Conservation (phyloP, 1,139 yeast species). For the Debaryomyces sp. region DNA sequence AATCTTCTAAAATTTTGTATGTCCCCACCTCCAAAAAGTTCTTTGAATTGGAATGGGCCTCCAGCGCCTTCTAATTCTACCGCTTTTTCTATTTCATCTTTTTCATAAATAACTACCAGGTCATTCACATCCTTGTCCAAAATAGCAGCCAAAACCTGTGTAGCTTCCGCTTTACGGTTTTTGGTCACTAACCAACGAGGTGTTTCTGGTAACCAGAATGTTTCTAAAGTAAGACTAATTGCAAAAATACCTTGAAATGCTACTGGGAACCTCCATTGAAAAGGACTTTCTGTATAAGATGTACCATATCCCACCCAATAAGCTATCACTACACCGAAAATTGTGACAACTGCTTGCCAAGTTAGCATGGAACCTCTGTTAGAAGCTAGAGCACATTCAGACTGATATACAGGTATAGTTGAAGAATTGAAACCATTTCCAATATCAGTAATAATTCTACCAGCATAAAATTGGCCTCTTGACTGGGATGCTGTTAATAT, state of each 20-base stretch:
- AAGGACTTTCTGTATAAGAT: slow-evolving; percentile 46
- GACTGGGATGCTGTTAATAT: slow-evolving; percentile 51
- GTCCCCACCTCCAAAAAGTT: slow-evolving; percentile 57
- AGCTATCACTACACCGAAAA: slow-evolving; percentile 36
- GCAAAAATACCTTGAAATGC: slow-evolving; percentile 25
- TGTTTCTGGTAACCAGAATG: slow-evolving; percentile 23
- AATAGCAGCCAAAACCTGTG: slow-evolving; percentile 10
- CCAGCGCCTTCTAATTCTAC: slow-evolving; percentile 20
- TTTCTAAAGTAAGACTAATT: slow-evolving; percentile 16
- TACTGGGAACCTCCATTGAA: slow-evolving; percentile 33
- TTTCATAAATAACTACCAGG: slow-evolving; percentile 17
- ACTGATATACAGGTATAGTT: slow-evolving; percentile 43
- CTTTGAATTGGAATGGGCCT: slow-evolving; percentile 22
- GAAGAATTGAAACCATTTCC: slow-evolving; percentile 36
- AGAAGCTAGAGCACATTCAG: slow-evolving; percentile 32
- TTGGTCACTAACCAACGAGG: slow-evolving; percentile 46
- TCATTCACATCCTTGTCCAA: slow-evolving; percentile 2
- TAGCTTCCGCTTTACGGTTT: slow-evolving; percentile 51
- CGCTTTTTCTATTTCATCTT: slow-evolving; percentile 26
- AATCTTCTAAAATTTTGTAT: slow-evolving; percentile 51
- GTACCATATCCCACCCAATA: slow-evolving; percentile 58
- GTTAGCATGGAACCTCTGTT: slow-evolving; percentile 57
- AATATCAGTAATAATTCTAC: slow-evolving; percentile 50
- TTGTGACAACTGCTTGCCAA: slow-evolving; percentile 68
- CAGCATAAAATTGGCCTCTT: slow-evolving; percentile 46